A percentile compares a stretch with the other conserved stretches of the same genome.
Conservation (phyloP, 129 eudicot genomes). For the Chrysanthemum lavandulifolium region DNA sequence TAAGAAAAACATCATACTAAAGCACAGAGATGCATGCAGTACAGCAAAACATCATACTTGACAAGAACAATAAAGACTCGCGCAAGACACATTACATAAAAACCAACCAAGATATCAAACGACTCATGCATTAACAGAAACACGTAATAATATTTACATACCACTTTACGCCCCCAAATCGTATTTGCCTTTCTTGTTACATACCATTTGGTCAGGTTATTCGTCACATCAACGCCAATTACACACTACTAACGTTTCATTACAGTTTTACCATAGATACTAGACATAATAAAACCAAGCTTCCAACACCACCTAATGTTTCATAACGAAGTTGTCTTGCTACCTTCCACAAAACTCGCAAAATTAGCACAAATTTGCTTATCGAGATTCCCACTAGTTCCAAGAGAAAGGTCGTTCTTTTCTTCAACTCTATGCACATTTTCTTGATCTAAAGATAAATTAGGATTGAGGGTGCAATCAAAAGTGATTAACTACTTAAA, state of each 20-base stretch:
- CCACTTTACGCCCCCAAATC: too few species aligned
- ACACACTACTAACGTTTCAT: neutral
- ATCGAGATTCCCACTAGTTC: conserved; percentile 34
- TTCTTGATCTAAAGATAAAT: conserved; percentile 24
- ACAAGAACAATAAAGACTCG: too few species aligned
- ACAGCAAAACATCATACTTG: neutral
- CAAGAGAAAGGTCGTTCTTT: conserved; percentile 15
- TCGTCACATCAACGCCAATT: neutral
- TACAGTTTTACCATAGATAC: neutral
- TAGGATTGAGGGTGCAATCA: conserved; percentile 26
- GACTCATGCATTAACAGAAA: neutral
- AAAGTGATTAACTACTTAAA: conserved; percentile 38
- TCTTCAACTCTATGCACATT: conserved; percentile 21
- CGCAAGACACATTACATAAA: too few species aligned
- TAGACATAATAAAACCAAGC: neutral
- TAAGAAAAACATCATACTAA: too few species aligned
- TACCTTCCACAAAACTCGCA: conserved; percentile 42
- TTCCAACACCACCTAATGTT: conserved; percentile 3
- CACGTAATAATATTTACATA: conserved; percentile 9
- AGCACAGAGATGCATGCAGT: too few species aligned
- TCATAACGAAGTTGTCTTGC: conserved; percentile 2
- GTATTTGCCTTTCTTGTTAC: too few species aligned
- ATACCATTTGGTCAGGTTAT: neutral
- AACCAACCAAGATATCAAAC: neutral
- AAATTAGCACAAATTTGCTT: conserved; percentile 48